A percentile compares a stretch with the other conserved stretches of the same genome.
These are phyloP conservation scores for Eucalyptus polybractea DNA, from an alignment of 345 rosid genomes.

Conservation along the genomic window DNA sequence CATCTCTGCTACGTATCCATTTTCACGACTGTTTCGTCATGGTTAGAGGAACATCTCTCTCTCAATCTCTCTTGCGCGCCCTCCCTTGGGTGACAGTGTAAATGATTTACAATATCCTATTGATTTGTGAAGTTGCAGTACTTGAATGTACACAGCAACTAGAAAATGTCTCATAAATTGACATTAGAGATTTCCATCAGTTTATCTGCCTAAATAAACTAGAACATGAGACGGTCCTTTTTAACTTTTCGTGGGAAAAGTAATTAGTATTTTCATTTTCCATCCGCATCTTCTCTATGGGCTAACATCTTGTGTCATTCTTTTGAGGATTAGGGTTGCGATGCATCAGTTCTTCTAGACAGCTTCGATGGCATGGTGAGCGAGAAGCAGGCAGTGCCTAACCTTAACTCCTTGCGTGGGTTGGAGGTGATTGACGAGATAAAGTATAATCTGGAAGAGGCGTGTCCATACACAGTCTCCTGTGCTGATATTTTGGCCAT, in stretches of 20 bases:
- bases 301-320: neutral
- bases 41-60: conserved; percentile 8
- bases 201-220: neutral
- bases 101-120: neutral
- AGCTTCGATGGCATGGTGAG: conserved; percentile 43
- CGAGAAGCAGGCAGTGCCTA: conserved; percentile 69
- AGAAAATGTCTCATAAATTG: neutral
- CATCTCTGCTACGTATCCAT: conserved; percentile 71
- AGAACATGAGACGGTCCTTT: neutral
- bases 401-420: conserved; percentile 52
- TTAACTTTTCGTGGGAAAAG: neutral
- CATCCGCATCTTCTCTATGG: neutral
- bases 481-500: conserved; percentile 71
- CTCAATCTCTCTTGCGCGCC: neutral
- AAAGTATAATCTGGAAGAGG: conserved; percentile 57
- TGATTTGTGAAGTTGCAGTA: neutral
- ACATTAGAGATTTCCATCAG: neutral
- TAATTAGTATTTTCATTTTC: neutral
- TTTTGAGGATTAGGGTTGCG: conserved; percentile 44
- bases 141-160: neutral
- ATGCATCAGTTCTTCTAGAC: conserved; percentile 60
- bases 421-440: conserved; percentile 65
- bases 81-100: neutral
- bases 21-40: conserved; percentile 82
- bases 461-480: conserved; percentile 64